Evolutionary conservation across 768 basidiomycete species (phyloP), one percentile per base, ranked within the genome.

Genomic region (Suillus luteus): DNA sequence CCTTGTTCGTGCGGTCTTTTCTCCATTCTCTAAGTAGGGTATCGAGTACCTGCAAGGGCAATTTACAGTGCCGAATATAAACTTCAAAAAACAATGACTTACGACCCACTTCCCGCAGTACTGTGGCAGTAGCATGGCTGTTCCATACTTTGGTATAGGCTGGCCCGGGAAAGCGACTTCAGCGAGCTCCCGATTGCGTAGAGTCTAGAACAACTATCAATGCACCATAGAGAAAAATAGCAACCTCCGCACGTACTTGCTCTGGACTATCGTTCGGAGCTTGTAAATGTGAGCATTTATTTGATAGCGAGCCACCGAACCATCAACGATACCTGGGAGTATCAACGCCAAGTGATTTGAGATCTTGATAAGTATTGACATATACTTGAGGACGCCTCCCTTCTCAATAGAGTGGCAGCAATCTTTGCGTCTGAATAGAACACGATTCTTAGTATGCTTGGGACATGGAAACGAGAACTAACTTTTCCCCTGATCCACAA

Each of bases 311-410:
- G 55, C 31, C 22, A 61, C 44, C 27, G 22, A 1, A 62, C 74
- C 27, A 66, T 14, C 46, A 7, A 48, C 46, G 22, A 48, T 66
- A 92, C 95, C 83, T 59, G 93, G 95, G 48, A 96, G 82, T 46
- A 99, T 90, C 24, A 99, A 76, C 0, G 85, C 91, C 54, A 96
- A 82, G 72, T 97, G 95, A 72, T 99, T 95, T 10, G 92, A 91
- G 6, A 95, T 78, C 74, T 93, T 93, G 75, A 93, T 90, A 59
- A 95, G 78, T n/a, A 93, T 82, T 1, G 86, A 86, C 79, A 92
- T 91, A 69, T 86, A 92, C 70, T 85, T 87, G 75, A 96, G 87
- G 7, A 95, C 80, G 35, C 83, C 84, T 0, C 79, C 79, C 40
- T 77, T 73, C 7, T 79, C 81, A 3, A 76, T 74, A 5, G 75